Base-by-base conservation (phyloP, 257 asterid species). In the Datura wrightii region DNA sequence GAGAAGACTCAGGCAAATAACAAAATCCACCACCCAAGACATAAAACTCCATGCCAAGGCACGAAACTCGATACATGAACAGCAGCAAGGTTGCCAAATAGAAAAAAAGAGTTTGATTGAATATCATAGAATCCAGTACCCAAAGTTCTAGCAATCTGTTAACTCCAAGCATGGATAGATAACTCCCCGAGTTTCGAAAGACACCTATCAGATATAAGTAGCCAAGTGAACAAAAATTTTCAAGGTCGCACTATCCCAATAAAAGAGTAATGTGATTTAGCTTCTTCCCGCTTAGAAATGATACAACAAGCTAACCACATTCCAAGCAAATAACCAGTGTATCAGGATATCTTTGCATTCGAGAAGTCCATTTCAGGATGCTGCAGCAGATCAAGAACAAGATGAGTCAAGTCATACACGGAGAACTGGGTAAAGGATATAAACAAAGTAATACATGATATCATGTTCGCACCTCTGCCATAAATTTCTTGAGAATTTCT, bases 341-440 rank as follows among this genome's bases (percentile, higher is more conserved):
- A 72, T 87, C 89, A 94, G 86, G 85, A 80, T 48, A 94, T 79
- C 88, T 92, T 92, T 0, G 97, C 93, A 84, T 85, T 84, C 0
- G 97, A 90, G 83, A 92, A 94, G 86, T 94, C 98, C 98, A 92
- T 91, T 80, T 93, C 94, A 0, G 94, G 98, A 87, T 94, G 97
- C 97, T 94, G 94, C 94, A 92, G 5, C 15, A 63, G 39, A 19
- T 58, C 9, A 67, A 19, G 39, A 56, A 18, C 56, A 52, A 37
- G 15, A 18, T 56, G 42, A 62, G 39, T 85, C 86, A 82, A 74
- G 67, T 62, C 63, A 59, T n/a, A 31, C 60, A 10, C 1, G 42
- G 39, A 18, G 80, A 16, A 67, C 52, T 0, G 3, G 81, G n/a
- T 74, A 24, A 31, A 76, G 63, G 31, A 66, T 10, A 80, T 36